A percentile compares a stretch with the other conserved stretches of the same genome.
These are phyloP conservation scores for Cardiospermum halicacabum DNA, from an alignment of 345 rosid species.

Conservation along the genomic window DNA sequence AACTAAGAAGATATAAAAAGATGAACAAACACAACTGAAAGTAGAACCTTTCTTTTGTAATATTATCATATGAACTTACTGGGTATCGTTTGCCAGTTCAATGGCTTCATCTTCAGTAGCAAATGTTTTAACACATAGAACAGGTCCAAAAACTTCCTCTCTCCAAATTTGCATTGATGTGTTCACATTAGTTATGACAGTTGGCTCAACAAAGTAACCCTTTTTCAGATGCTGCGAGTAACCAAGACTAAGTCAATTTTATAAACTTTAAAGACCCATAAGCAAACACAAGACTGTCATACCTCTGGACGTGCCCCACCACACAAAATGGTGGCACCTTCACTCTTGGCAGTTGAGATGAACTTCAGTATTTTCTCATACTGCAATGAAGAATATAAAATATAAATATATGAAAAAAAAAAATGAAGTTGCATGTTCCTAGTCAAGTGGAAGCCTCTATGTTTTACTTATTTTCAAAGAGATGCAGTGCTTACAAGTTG, in stretches of 20 bases:
- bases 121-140: slow-evolving; percentile 86
- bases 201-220: slow-evolving; percentile 84
- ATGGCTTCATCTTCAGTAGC: slow-evolving; percentile 91
- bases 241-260: slow-evolving; percentile 13
- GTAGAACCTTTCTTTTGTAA: neutral
- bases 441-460: neutral
- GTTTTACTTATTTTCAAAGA: neutral
- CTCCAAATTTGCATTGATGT: slow-evolving; percentile 98
- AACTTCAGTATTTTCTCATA: slow-evolving; percentile 68
- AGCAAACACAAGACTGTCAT: slow-evolving; percentile 15
- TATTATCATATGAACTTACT: slow-evolving; percentile 44
- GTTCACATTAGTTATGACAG: slow-evolving; percentile 64
- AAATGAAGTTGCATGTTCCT: neutral
- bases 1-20: neutral
- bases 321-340: slow-evolving; percentile 80
- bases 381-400: slow-evolving; percentile 43
- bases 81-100: slow-evolving; percentile 85
- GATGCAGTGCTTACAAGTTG: neutral
- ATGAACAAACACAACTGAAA: neutral
- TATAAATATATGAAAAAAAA: slow-evolving; percentile 13
- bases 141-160: slow-evolving; percentile 99
- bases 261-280: slow-evolving; percentile 10
- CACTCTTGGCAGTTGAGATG: slow-evolving; percentile 77
- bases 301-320: slow-evolving; percentile 91
- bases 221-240: slow-evolving; percentile 64